Base-by-base conservation (phyloP, 2,329 filamentous ascomycete genomes). In the Reticulascus tulasneorum region DNA sequence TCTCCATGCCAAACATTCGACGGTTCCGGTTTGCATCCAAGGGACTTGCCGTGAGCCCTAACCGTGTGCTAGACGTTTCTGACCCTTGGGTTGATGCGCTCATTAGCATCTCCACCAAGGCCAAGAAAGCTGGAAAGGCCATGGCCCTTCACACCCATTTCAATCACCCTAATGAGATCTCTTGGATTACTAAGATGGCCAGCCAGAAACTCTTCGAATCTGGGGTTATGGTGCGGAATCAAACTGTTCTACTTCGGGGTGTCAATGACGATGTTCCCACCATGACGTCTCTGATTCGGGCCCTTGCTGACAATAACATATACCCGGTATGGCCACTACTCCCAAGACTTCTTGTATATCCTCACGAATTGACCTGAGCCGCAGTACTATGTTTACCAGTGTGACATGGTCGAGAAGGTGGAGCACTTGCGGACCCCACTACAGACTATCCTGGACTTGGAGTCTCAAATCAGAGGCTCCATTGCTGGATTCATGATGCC, bases 331-430 rank as follows among this genome's bases (percentile, higher is more conserved):
- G 70, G 50, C n/a, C 27, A 19, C 23, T n/a, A 21, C 12, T 16
- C 16, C 25, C 17, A 9, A 16, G 6, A 6, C 20, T 16, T 21
- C 3, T 15, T 21, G 11, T n/a, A 9, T 17, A 27, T 12, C 13
- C 12, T 18, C 17, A 6, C 16, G 15, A 12, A 10, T 22, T 29
- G 18, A 37, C 22, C 6, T 17, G 13, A 13, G 18, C 15, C 9
- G 24, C 45, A 77, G 70, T 82, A 82, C 53, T 83, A 83, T 47
- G 71, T 83, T 33, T 83, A 82, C 53, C 77, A 81, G 49, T 74
- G 73, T 29, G 79, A 83, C 52, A 76, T 82, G 69, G 75, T 81
- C 8, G 56, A 63, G 19, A 73, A 69, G 28, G 64, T 77, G 3
- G 79, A 83, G 58, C 77, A 83, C 47, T 61, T 82, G 16, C 73